Evolutionary conservation across 352 stramenopile genomes (phyloP).

Genomic region (Pythium insidiosum): DNA sequence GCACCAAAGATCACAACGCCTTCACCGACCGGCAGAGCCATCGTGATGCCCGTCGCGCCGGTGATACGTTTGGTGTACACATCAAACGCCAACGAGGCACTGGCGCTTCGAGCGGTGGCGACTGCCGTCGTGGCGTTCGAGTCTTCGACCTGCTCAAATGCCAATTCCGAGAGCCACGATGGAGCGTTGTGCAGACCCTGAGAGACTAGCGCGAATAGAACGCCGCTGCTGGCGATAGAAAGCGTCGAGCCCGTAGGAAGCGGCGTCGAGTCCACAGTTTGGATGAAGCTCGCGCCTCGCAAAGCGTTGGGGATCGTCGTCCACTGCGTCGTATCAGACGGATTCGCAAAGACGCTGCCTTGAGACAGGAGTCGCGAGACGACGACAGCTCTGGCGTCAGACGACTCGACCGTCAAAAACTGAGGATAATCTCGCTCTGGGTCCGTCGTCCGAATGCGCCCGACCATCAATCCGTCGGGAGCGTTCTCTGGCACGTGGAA

Average conservation of each 20-base stretch:
- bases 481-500: constrained; percentile 30
- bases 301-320: constrained; percentile 4
- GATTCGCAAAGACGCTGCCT: constrained; percentile 10
- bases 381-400: not conserved
- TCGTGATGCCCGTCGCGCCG: not conserved
- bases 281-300: constrained; percentile 5
- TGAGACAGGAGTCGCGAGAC: not conserved
- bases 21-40: not conserved
- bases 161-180: too few species aligned
- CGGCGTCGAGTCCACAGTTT: not conserved
- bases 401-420: constrained; percentile 8
- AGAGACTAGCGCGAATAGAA: constrained; percentile 12
- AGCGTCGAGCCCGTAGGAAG: constrained; percentile 7
- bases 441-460: constrained; percentile 5
- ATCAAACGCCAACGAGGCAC: constrained; percentile 6
- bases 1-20: constrained; percentile 13
- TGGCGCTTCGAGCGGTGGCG: constrained; percentile 10
- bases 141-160: too few species aligned
- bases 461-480: constrained; percentile 1
- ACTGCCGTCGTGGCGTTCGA: too few species aligned
- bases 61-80: constrained; percentile 12
- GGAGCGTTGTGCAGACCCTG: too few species aligned
- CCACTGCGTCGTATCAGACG: constrained; percentile 12
- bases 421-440: constrained; percentile 15
- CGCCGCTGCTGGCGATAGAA: constrained; percentile 12